Evolutionary conservation across 2,329 filamentous ascomycete species (phyloP), one percentile per base, ranked within the genome.

Genomic region (Calonectria pseudoreteaudii): DNA sequence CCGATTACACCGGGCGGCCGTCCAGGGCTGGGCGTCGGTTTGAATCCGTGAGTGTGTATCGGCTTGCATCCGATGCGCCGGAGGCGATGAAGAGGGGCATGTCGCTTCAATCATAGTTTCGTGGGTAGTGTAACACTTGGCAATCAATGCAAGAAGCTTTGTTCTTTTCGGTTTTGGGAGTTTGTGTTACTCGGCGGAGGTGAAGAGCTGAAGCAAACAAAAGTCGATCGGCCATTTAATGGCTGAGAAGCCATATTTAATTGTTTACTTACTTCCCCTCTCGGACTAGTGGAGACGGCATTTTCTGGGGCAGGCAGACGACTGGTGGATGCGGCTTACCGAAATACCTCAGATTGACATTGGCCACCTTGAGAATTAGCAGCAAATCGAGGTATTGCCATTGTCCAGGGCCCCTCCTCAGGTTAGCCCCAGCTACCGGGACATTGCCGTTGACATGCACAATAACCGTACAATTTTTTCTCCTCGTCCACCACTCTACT

Each of bases 1-100:
- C 3, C 87, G 84, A 62, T 87, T 85, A 56, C 88, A 90, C 70
- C 87, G 82, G 65, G 86, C 84, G 7, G 88, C 86, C 6, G 87
- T 89, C 88, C 88, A 90, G 16, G 82, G 82, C 56, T 84, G 83
- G 16, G 71, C n/a, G 38, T 78, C 73, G 53, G 77, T 69, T 49
- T 69, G 70, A 58, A 60, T 56, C 38, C 71, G 74, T 4, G 31
- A 31, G 34, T 30, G 52, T 13, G 65, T 44, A 38, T 30, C 16
- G n/a, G 38, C 58, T 16, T 66, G 47, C 11, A 76, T 66, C 28
- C 68, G 66, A 62, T 80, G 78, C 50, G 74, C 77, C 66, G 77
- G 75, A 26, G 72, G 71, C 11, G 71, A 72, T 30, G 73, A 56
- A 18, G 65, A 66, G 31, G 44, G 41, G 20, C 62, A 65, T 67